Base-by-base conservation (phyloP, 345 rosid species). In the Melaleuca quinquenervia region DNA sequence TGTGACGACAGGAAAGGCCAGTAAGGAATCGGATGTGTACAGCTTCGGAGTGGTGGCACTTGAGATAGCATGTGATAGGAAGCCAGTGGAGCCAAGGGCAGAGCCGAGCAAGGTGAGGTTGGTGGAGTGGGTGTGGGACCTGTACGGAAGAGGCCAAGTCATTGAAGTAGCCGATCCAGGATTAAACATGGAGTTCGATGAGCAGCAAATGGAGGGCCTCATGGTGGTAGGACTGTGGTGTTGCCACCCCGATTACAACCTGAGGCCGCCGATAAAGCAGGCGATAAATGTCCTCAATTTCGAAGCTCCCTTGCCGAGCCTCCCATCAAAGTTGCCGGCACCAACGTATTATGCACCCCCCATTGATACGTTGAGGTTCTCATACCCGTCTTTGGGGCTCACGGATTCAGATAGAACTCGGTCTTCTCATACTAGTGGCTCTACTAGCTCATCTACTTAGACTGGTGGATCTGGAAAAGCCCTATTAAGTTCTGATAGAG, bases 211-310 rank as follows among this genome's bases (percentile, higher is more conserved):
- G 74, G 91, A 89, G 84, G 78, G 88, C 58, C 86, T 93, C 85
- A 90, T 93, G 95, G 70, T 87, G 7, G 88, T 84, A 18, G 95
- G 94, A 27, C 49, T 93, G 2, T 93, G 93, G 95, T 92, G 95
- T n/a, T 84, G 90, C 84, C 91, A 93, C 83, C 94, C 94, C 6
- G 94, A 93, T 85, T 83, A 83, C 76, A 86, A 29, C 78, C 83
- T 58, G 8, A 70, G 95, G 50, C 95, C 95, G 5, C 87, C 93
- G n/a, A 91, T 93, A 49, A 78, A 91, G 78, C 91, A 92, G 82
- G 91, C 76, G n/a, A 88, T 93, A 78, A 87, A 88, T 52, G 90
- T 90, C 55, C 88, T 93, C 1, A 92, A 92, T 50, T 92, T 84
- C 13, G 93, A 93, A 60, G 88, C 91, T 36, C 86, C 92, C 15